A percentile compares a stretch with the other conserved stretches of the same genome.
These are phyloP conservation scores for Coemansia sp. DNA, from an alignment of 192 early-diverging fungal species.

Conservation along the genomic window DNA sequence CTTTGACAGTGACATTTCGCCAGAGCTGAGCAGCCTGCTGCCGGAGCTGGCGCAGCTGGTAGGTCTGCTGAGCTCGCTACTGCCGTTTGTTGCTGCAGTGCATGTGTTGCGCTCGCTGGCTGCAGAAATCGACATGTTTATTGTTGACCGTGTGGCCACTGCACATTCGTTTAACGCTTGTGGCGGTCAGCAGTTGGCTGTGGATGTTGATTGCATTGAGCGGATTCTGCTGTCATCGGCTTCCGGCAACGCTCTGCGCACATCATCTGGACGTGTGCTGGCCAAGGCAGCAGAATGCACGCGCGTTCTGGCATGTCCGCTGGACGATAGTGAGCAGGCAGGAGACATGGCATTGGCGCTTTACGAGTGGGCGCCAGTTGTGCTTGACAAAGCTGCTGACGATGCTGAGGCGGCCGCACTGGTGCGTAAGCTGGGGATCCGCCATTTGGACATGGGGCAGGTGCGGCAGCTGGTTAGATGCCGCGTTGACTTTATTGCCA, in stretches of 20 bases:
- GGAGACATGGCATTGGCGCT: constrained; percentile 25
- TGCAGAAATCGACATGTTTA: constrained; percentile 33
- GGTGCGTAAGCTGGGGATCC: constrained; percentile 37
- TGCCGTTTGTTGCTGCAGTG: constrained; percentile 23
- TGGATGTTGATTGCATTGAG: constrained; percentile 22
- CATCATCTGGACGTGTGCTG: constrained; percentile 6
- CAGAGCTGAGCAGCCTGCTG: constrained; percentile 24
- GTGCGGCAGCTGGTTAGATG: constrained; percentile 24
- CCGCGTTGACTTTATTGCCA: constrained; percentile 27
- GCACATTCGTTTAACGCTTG: constrained; percentile 26
- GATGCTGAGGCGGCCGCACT: constrained; percentile 22
- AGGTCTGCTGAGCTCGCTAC: constrained; percentile 8
- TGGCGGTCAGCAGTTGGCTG: constrained; percentile 35
- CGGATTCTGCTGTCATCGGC: constrained; percentile 17
- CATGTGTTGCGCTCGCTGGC: constrained; percentile 27
- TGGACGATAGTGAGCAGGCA: constrained; percentile 9
- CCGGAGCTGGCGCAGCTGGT: constrained; percentile 27
- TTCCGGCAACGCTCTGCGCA: constrained; percentile 1
- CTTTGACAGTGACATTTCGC: constrained; percentile 10
- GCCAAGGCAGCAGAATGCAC: constrained; percentile 25
- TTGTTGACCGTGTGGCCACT: constrained; percentile 37
- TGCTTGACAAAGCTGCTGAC: constrained; percentile 18
- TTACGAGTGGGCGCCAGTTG: constrained; percentile 26
- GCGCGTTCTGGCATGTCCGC: constrained; percentile 15
- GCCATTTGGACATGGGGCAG: constrained; percentile 21